These are phyloP conservation scores for Camellia lanceoleosa DNA, from an alignment of 148 eudicot genomes.

Conservation along the genomic window DNA sequence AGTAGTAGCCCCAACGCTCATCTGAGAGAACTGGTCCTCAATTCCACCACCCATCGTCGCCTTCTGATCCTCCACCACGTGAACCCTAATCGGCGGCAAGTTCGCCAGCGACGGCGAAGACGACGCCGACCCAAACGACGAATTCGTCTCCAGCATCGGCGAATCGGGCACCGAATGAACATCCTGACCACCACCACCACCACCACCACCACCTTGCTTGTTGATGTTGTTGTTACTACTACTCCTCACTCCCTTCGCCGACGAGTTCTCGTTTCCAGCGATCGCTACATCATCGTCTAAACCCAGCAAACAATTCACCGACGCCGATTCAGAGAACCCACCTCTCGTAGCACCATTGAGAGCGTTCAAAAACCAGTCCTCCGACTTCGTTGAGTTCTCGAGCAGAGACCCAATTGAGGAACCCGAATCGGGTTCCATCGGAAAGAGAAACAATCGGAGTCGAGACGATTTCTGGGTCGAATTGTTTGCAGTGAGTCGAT, in stretches of 20 bases:
- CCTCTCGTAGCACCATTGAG: conserved; percentile 45
- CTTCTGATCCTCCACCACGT: conserved; percentile 49
- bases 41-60: conserved; percentile 6
- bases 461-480: conserved; percentile 27
- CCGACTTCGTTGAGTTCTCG: conserved; percentile 48
- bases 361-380: conserved; percentile 77
- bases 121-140: conserved; percentile 77
- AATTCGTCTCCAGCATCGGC: conserved; percentile 57
- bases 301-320: conserved; percentile 59
- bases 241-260: conserved; percentile 12
- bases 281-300: conserved; percentile 39
- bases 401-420: conserved; percentile 52
- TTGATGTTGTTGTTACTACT: conserved; percentile 22
- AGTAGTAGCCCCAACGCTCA: conserved; percentile 1
- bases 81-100: conserved; percentile 72
- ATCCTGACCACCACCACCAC: conserved; percentile 38
- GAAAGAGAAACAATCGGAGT: conserved; percentile 64
- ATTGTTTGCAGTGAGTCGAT: conserved; percentile 33
- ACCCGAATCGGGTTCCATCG: conserved; percentile 28
- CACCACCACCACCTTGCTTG: conserved; percentile 25
- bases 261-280: conserved; percentile 20
- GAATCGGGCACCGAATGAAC: conserved; percentile 80
- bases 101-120: conserved; percentile 60
- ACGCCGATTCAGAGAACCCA: conserved; percentile 53
- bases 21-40: conserved; percentile 29